phyloP scores from a whole-genome alignment of 495 filamentous ascomycete genomes.

The Xylaria nigripes region DNA sequence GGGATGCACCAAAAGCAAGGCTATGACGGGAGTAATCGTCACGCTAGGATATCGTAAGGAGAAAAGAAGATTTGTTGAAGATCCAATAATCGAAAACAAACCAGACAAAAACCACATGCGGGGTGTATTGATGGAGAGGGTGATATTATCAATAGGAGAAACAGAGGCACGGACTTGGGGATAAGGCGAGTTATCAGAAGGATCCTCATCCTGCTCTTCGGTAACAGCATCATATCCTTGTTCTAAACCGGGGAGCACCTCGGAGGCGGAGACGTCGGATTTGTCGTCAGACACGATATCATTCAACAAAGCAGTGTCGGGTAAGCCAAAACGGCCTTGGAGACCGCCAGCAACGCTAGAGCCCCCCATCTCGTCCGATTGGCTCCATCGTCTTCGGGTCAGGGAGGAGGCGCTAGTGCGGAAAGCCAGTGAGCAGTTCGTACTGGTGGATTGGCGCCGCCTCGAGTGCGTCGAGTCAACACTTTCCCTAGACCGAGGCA shows the following conservation, averaged over 20 bases:
- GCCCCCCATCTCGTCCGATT: slow-evolving; percentile 35
- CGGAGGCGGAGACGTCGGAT: slow-evolving; percentile 12
- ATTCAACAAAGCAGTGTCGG: slow-evolving; percentile 33
- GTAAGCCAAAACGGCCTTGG: slow-evolving; percentile 38
- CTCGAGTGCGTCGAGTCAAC: slow-evolving; percentile 9
- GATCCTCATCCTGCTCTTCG: slow-evolving; percentile 39
- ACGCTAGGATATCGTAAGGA: slow-evolving; percentile 78
- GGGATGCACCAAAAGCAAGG: slow-evolving; percentile 71
- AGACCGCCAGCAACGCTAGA: slow-evolving; percentile 34
- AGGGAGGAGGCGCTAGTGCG: slow-evolving; percentile 18
- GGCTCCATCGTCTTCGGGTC: slow-evolving; percentile 21
- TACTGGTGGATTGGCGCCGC: slow-evolving; percentile 14
- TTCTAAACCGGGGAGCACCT: slow-evolving; percentile 10
- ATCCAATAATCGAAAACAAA: slow-evolving; percentile 70
- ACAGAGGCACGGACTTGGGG: slow-evolving; percentile 72
- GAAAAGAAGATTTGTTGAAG: slow-evolving; percentile 78
- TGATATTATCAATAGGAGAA: slow-evolving; percentile 59
- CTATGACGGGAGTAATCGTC: slow-evolving; percentile 77
- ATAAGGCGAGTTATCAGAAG: slow-evolving; percentile 58
- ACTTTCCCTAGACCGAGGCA: slow-evolving; percentile 8
- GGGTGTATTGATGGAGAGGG: slow-evolving; percentile 73
- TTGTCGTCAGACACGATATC: slow-evolving; percentile 25
- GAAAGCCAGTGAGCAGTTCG: slow-evolving; percentile 9
- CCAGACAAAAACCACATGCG: slow-evolving; percentile 79
- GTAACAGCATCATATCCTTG: slow-evolving; percentile 21